Percentiles rank a stretch among this genome's conserved stretches.
These are phyloP conservation scores for Paramecium octaurelia DNA, from an alignment of 73 alveolate genomes.

Conservation along the genomic window DNA sequence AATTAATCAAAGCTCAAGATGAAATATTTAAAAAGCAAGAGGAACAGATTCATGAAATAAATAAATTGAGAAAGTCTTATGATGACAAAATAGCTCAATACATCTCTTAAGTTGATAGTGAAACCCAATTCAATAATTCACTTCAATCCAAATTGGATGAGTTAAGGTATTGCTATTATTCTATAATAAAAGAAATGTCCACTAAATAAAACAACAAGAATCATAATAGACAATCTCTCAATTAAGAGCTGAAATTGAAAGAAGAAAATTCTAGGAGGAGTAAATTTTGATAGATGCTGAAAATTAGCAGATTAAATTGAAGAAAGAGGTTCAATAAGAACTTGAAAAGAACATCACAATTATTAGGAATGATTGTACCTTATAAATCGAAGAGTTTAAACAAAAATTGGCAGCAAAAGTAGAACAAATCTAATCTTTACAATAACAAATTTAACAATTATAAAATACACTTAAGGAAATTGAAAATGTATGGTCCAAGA, in stretches of 20 bases:
- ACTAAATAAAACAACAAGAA: background rate
- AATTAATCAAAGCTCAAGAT: slow-evolving; percentile 22
- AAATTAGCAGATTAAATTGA: background rate
- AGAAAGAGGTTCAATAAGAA: background rate
- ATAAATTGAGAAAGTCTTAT: background rate
- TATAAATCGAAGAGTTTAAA: background rate
- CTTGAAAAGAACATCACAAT: background rate
- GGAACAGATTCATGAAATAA: background rate
- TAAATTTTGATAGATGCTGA: background rate
- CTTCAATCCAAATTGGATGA: background rate
- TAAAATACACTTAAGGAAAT: background rate
- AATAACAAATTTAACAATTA: background rate
- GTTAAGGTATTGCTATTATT: background rate
- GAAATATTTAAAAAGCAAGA: background rate
- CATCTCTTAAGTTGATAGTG: background rate
- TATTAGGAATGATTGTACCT: background rate
- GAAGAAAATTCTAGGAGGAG: slow-evolving; percentile 8
- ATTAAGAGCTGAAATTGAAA: slow-evolving; percentile 39
- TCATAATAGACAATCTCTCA: background rate
- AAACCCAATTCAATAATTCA: slow-evolving; percentile 6
- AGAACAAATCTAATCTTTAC: background rate
- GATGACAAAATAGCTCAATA: background rate
- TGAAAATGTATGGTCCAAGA: background rate
- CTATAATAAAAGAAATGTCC: background rate
- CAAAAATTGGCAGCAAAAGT: background rate